Evolutionary conservation across 371 early-diverging fungal genomes (phyloP), one percentile per base, ranked within the genome.

Genomic region (Phascolomyces articulosus): DNA sequence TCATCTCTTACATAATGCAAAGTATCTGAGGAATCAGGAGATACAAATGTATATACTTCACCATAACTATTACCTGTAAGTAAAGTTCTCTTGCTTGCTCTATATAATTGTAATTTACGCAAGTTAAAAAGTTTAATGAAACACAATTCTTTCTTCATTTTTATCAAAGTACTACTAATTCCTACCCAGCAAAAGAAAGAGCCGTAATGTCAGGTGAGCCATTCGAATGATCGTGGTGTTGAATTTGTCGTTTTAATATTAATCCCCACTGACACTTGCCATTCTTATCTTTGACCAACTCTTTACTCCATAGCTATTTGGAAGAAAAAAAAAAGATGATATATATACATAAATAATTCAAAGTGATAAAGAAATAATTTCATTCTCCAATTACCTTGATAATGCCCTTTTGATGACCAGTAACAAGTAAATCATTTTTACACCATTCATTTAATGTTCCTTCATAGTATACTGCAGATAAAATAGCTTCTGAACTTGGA

Each of bases 21-120:
- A 8, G 88, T 87, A 27, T 87, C 87, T 23, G 85, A 84, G 10
- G 87, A 86, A 64, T 93, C 91, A 0, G 92, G 91, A 15, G 91
- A 62, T 1, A 86, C 85, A 81, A 86, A 93, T 0, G 86, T 63
- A 67, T 79, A 74, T 4, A 93, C 78, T 21, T 84, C 75, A 0
- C 92, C 93, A 0, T 70, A 63, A 15, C 77, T 72, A 68, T 88
- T 90, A 6, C 92, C 91, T 23, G 83, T 81, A 23, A 89, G 77
- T 21, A 93, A 66, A 1, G 85, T 85, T 41, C 86, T 75, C 55
- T 77, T 82, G 18, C 82, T 67, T 65, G 75, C 75, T 57, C 47
- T 51, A 40, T 40, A 4, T 9, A 2, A 47, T 49, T 49, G 9
- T 49, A 49, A n/a, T 49, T 23, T n/a, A n/a, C n/a, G n/a, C n/a